These are phyloP conservation scores for Candida berthetii DNA, from an alignment of 805 yeast species.

Conservation along the genomic window DNA sequence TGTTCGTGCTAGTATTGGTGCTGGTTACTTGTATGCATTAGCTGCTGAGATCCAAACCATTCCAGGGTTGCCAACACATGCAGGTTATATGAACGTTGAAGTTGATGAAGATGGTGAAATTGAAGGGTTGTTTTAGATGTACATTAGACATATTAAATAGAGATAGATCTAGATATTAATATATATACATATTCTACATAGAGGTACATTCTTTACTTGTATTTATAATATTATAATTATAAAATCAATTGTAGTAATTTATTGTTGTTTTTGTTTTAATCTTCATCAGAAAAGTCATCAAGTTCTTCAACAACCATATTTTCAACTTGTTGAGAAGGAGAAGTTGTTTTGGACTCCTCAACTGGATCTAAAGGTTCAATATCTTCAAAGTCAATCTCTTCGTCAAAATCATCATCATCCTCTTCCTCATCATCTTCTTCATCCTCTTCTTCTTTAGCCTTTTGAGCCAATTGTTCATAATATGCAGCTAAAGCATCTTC, in stretches of 20 bases:
- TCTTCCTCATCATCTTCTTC: constrained; percentile 16
- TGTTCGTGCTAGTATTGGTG: constrained; percentile 73
- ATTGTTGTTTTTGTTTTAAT: not conserved
- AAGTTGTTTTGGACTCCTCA: constrained; percentile 68
- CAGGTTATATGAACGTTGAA: constrained; percentile 84
- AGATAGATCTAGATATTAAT: too few species aligned
- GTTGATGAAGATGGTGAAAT: constrained; percentile 76
- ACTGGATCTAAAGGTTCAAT: constrained; percentile 36
- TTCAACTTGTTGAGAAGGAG: constrained; percentile 12
- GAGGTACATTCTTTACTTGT: too few species aligned
- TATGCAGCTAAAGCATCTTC: constrained; percentile 71
- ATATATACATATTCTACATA: too few species aligned
- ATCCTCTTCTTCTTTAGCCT: constrained; percentile 27
- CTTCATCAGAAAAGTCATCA: not conserved
- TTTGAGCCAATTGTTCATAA: constrained; percentile 42
- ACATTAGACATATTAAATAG: too few species aligned
- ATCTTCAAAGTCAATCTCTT: constrained; percentile 9
- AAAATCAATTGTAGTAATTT: not conserved
- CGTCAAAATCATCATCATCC: constrained; percentile 18
- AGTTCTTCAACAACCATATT: not conserved
- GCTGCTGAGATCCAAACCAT: constrained; percentile 86
- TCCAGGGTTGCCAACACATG: constrained; percentile 81
- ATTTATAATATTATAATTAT: not conserved
- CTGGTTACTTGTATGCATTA: constrained; percentile 77
- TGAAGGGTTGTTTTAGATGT: constrained; percentile 61